Percentiles rank a stretch among this genome's conserved stretches.
Evolutionary conservation across 495 filamentous ascomycete species (phyloP).

Genomic region (Penicillium bovifimosum): DNA sequence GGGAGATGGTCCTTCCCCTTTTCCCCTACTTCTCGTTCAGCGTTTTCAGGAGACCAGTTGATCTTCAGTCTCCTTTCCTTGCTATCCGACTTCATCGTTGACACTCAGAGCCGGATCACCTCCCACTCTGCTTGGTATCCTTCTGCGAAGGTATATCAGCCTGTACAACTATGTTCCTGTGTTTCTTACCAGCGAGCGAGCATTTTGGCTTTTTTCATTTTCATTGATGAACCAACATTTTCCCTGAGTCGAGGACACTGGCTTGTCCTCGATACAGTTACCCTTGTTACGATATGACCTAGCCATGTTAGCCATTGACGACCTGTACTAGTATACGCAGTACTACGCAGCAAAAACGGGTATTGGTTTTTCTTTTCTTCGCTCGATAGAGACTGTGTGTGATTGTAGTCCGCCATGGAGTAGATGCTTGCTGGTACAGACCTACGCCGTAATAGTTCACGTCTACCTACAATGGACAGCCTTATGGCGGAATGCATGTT

Average conservation of each 20-base stretch:
- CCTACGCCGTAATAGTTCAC: no score
- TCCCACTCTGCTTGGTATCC: not conserved
- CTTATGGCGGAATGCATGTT: no score
- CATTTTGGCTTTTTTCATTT: conserved; percentile 6
- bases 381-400: not conserved
- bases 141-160: conserved; percentile 2
- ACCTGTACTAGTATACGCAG: not conserved
- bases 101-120: not conserved
- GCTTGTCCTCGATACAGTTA: not conserved
- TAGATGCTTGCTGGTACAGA: no score
- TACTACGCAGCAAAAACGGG: not conserved
- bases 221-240: conserved; percentile 2
- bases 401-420: not conserved
- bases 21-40: not conserved
- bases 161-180: conserved; percentile 8
- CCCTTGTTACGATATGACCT: conserved; percentile 3
- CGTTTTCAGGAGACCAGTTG: conserved; percentile 2
- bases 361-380: not conserved
- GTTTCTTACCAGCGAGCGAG: conserved; percentile 11
- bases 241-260: not conserved
- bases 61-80: not conserved
- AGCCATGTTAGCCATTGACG: conserved; percentile 6
- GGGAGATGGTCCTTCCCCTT: not conserved
- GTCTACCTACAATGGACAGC: no score
- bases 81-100: not conserved